Evolutionary conservation across 2,329 filamentous ascomycete genomes (phyloP).

Genomic region (Rutstroemia sp.): DNA sequence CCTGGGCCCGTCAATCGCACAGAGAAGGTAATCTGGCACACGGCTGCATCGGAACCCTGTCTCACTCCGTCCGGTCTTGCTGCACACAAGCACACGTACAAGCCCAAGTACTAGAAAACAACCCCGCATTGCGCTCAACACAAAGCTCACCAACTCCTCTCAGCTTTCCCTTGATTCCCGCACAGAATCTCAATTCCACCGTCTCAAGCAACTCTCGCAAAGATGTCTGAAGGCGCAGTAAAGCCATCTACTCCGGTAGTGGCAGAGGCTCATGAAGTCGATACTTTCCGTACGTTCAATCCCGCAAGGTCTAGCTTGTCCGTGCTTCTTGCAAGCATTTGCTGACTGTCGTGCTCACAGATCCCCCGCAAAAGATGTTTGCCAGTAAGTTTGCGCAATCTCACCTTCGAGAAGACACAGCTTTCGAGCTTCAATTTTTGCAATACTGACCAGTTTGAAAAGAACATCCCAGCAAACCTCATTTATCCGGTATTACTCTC

Average conservation of each 20-base stretch:
- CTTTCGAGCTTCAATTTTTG: slow-evolving; percentile 12
- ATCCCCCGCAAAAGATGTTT: slow-evolving; percentile 60
- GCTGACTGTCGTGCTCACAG: slow-evolving; percentile 33
- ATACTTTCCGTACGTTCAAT: slow-evolving; percentile 56
- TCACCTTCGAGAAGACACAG: neutral
- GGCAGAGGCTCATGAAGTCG: slow-evolving; percentile 67
- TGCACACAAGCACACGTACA: too few relatives aligned
- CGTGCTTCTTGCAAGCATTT: slow-evolving; percentile 2
- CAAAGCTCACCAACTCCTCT: neutral
- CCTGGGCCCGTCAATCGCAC: too few relatives aligned
- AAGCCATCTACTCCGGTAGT: slow-evolving; percentile 48
- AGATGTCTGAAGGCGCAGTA: slow-evolving; percentile 38
- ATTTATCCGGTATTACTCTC: slow-evolving; percentile 42
- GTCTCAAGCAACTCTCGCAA: slow-evolving; percentile 8
- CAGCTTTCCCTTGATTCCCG: neutral
- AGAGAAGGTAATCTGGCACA: too few relatives aligned
- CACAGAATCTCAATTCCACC: neutral
- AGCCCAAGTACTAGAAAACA: too few relatives aligned
- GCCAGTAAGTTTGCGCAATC: slow-evolving; percentile 44
- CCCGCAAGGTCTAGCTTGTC: neutral
- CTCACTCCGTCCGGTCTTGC: too few relatives aligned
- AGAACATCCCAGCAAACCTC: slow-evolving; percentile 66
- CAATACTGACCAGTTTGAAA: slow-evolving; percentile 26
- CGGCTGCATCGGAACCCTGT: too few relatives aligned
- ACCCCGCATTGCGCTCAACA: neutral